Base-by-base conservation (phyloP, 352 stramenopile species). In the Globisporangium cederbergense region DNA sequence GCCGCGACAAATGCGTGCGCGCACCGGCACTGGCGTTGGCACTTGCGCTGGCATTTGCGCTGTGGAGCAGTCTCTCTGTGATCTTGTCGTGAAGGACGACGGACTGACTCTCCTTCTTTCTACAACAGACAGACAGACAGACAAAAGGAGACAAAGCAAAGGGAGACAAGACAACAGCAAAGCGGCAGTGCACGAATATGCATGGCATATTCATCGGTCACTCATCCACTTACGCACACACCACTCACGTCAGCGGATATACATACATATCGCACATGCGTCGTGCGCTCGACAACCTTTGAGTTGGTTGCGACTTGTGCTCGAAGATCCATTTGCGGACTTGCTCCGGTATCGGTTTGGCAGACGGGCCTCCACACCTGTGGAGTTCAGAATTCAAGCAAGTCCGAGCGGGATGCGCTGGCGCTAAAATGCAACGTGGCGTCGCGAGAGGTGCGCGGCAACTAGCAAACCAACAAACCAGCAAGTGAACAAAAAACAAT, bases 261-360 rank as follows among this genome's bases (percentile, higher is more conserved):
- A 32, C 52, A 58, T 58, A 49, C 52, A 58, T 58, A 59, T 59
- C 53, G 32, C 53, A 59, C n/a, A 30, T 46, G 16, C n/a, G 52
- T 58, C 18, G 52, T 42, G 16, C 10, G 32, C 36, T n/a, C 14
- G 40, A 46, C 40, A 46, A 18, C 40, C 14, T 42, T 11, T 16
- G 9, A 42, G 9, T n/a, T 45, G 38, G 4, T 13, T 40, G 34
- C 28, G 7, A 43, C 6, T 45, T 25, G 30, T n/a, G 25, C 49
- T 6, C 22, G 25, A 11, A 20, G 49, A 28, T 32, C 50, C 50
- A 56, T 9, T 13, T 30, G 43, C 22, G 32, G 49, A 36, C 30
- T 30, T 38, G 18, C 7, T 40, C 25, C 25, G 1, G 32, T 36
- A 36, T 36, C 7, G 32, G 4, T 9, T 36, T 8, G 36, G 36